These are phyloP conservation scores for Scopulariopsis brevicaulis DNA, from an alignment of 2,329 filamentous ascomycete genomes.

Conservation along the genomic window DNA sequence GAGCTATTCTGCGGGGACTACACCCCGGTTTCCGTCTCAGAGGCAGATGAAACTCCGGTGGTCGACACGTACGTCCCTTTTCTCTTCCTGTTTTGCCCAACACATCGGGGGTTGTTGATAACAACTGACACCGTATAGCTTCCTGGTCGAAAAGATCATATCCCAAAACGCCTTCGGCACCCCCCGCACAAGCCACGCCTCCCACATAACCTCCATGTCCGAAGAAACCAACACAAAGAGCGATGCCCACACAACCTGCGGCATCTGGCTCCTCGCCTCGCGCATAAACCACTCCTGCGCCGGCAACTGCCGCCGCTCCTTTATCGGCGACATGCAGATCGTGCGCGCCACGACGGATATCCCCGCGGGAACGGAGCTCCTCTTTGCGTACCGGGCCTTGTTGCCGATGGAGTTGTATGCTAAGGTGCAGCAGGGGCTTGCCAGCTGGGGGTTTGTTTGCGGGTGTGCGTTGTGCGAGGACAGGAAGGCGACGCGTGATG, in stretches of 20 bases:
- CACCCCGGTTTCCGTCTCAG: slow-evolving; percentile 10
- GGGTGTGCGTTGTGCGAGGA: background rate
- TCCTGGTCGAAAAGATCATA: background rate
- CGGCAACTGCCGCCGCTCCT: slow-evolving; percentile 20
- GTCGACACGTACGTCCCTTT: slow-evolving; percentile 15
- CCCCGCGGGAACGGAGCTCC: slow-evolving; percentile 22
- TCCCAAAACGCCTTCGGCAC: background rate
- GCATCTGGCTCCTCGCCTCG: slow-evolving; percentile 24
- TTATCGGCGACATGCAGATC: slow-evolving; percentile 31
- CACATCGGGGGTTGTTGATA: background rate
- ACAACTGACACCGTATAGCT: background rate
- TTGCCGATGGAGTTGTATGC: background rate
- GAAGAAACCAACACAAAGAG: background rate
- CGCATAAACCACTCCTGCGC: slow-evolving; percentile 30
- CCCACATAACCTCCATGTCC: slow-evolving; percentile 13
- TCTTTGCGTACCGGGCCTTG: slow-evolving; percentile 15
- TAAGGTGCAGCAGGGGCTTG: background rate
- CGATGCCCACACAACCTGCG: slow-evolving; percentile 8
- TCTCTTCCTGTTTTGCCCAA: background rate
- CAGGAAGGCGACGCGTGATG: background rate
- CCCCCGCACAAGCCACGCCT: background rate
- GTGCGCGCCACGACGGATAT: slow-evolving; percentile 24
- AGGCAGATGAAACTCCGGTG: slow-evolving; percentile 23
- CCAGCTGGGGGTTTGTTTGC: background rate
- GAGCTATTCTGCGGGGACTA: slow-evolving; percentile 29